These are phyloP conservation scores for Lipomyces starkeyi DNA, from an alignment of 805 yeast genomes.

Conservation along the genomic window DNA sequence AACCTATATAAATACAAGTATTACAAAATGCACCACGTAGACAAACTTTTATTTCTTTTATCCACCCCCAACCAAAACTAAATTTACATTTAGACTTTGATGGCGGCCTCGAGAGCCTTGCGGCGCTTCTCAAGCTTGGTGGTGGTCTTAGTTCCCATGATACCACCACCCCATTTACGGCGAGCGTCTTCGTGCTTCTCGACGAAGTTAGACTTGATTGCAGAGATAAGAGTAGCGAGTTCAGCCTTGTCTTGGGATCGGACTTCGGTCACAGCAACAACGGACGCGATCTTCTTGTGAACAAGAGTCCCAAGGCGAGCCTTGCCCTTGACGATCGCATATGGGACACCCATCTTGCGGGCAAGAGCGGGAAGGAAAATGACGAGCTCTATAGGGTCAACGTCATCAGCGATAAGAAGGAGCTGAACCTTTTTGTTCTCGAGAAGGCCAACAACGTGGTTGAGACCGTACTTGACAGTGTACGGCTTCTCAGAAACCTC, in stretches of 20 bases:
- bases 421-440: conserved; percentile 99
- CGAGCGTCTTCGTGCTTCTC: conserved; percentile 95
- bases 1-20: not conserved
- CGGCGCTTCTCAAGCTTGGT: conserved; percentile 82
- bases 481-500: conserved; percentile 97
- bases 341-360: conserved; percentile 99
- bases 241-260: conserved; percentile 92
- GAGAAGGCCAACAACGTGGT: conserved; percentile 96
- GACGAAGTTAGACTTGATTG: conserved; percentile 90
- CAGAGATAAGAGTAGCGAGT: conserved; percentile 88
- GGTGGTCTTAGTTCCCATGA: conserved; percentile 92
- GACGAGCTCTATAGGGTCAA: conserved; percentile 98
- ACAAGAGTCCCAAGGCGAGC: conserved; percentile 97
- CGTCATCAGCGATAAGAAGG: conserved; percentile 97
- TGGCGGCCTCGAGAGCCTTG: conserved; percentile 55
- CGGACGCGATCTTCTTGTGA: conserved; percentile 97
- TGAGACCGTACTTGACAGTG: conserved; percentile 96
- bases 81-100: conserved; percentile 29
- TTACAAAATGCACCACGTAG: not conserved
- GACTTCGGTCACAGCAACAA: conserved; percentile 96
- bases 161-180: conserved; percentile 99
- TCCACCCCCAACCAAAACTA: not conserved
- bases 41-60: not conserved
- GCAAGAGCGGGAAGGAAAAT: conserved; percentile 98
- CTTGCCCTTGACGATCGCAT: conserved; percentile 98